phyloP scores from a whole-genome alignment of 2,329 filamentous ascomycete species.

The Apiospora koreana region DNA sequence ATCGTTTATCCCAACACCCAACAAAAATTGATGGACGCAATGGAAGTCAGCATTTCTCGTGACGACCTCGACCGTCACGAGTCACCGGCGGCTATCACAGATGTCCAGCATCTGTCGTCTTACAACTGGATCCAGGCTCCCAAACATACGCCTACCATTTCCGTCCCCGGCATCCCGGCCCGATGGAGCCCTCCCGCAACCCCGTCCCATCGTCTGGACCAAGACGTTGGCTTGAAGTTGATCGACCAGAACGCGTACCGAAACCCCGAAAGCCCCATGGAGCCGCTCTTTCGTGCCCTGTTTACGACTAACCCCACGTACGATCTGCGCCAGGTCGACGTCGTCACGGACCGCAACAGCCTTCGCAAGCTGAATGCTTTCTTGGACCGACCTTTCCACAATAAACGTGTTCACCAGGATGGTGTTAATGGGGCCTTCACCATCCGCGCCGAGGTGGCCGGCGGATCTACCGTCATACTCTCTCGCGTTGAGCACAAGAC shows the following conservation, averaged over 20 bases:
- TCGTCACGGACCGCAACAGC: slow-evolving; percentile 49
- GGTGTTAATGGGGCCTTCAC: too few relatives aligned
- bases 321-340: slow-evolving; percentile 37
- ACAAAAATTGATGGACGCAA: too few relatives aligned
- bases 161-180: slow-evolving; percentile 34
- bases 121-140: too few relatives aligned
- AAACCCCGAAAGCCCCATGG: slow-evolving; percentile 43
- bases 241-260: slow-evolving; percentile 47
- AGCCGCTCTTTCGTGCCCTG: slow-evolving; percentile 48
- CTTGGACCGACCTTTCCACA: too few relatives aligned
- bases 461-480: slow-evolving; percentile 38
- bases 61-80: too few relatives aligned
- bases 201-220: slow-evolving; percentile 33
- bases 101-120: too few relatives aligned
- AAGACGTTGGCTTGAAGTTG: slow-evolving; percentile 42
- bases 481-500: slow-evolving; percentile 34
- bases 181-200: slow-evolving; percentile 36
- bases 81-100: too few relatives aligned
- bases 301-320: slow-evolving; percentile 40
- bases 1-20: too few relatives aligned
- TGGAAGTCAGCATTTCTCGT: too few relatives aligned
- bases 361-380: slow-evolving; percentile 52
- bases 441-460: slow-evolving; percentile 41
- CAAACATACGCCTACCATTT: too few relatives aligned
- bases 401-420: too few relatives aligned